Evolutionary conservation across 139 green algal genomes (phyloP), one percentile per base, ranked within the genome.

Genomic region (Pleodorina starrii): DNA sequence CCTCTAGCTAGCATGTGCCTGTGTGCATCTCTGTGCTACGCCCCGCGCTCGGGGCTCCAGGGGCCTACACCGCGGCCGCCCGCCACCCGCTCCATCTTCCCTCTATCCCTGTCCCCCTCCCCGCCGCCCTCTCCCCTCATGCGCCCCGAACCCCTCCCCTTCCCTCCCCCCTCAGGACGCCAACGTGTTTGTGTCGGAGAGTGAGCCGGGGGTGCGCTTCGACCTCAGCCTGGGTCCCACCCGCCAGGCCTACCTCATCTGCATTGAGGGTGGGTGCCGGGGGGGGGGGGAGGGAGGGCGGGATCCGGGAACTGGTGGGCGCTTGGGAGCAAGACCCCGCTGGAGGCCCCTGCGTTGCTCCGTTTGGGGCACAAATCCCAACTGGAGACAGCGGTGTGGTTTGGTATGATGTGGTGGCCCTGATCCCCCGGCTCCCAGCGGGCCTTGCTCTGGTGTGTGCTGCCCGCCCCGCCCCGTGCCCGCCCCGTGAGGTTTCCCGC

Each of bases 161-260:
- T 19, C 90, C 57, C 94, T 23, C 5, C 48, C 38, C 19, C 51
- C 35, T 23, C 60, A 96, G 88, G 96, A 98, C 50, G 92, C 90
- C 50, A 97, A 97, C 50, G 93, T 98, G 48, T 94, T 94, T 73
- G 95, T 97, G 46, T 94, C 88, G 1, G 95, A 97, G 87, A 89
- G 16, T 5, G 95, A 97, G 48, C 78, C 94, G 1, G 91, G 82
- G 23, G 66, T 87, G 11, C 44, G 19, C 11, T 88, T 91, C 50
- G 84, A 95, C 35, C 23, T 95, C 66, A 38, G 48, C 46, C 87
- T 96, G 38, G 91, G 50, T 5, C 19, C 89, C 2, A 59, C 27
- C 25, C 82, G 93, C 23, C 91, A 95, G 68, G 91, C 90, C 0
- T 96, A 96, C 86, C 48, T 96, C 50, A 59, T 95, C 29, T 95